phyloP scores from a whole-genome alignment of 2,329 filamentous ascomycete species.

The Botrytis fabae region DNA sequence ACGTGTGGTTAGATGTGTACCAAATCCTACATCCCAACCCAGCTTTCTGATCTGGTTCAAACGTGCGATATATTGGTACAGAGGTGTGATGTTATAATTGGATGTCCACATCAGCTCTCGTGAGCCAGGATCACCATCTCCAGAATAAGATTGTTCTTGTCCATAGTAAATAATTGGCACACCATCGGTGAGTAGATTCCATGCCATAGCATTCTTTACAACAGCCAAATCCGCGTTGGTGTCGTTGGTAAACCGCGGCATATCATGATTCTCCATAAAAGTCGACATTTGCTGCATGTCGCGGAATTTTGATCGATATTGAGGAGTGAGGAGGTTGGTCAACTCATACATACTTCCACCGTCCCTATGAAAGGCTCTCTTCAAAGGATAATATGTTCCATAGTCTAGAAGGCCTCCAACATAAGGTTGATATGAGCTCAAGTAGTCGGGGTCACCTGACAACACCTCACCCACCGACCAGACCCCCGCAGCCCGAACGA shows the following conservation, averaged over 20 bases:
- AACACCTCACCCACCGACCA: constrained; percentile 63
- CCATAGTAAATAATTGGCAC: constrained; percentile 55
- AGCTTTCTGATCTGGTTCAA: constrained; percentile 26
- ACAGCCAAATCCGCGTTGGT: constrained; percentile 31
- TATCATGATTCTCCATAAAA: constrained; percentile 49
- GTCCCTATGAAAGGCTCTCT: constrained; percentile 23
- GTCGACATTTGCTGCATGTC: constrained; percentile 43
- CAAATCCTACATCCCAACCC: constrained; percentile 27
- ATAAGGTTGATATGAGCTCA: constrained; percentile 48
- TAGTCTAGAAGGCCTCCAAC: constrained; percentile 62
- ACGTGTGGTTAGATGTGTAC: constrained; percentile 23
- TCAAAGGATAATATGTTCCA: constrained; percentile 43
- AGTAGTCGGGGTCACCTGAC: constrained; percentile 44
- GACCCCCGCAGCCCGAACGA: constrained; percentile 54
- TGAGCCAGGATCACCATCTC: constrained; percentile 43
- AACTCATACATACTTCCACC: constrained; percentile 37
- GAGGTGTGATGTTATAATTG: constrained; percentile 41
- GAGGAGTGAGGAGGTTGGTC: constrained; percentile 38
- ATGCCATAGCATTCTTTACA: constrained; percentile 50
- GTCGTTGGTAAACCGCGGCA: constrained; percentile 42
- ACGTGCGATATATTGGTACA: constrained; percentile 27
- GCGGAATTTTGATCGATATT: constrained; percentile 45
- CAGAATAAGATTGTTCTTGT: constrained; percentile 52
- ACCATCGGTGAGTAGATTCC: constrained; percentile 50
- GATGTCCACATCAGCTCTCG: constrained; percentile 48